Conservation (phyloP, 768 basidiomycete species). For the Amanita muscaria region DNA sequence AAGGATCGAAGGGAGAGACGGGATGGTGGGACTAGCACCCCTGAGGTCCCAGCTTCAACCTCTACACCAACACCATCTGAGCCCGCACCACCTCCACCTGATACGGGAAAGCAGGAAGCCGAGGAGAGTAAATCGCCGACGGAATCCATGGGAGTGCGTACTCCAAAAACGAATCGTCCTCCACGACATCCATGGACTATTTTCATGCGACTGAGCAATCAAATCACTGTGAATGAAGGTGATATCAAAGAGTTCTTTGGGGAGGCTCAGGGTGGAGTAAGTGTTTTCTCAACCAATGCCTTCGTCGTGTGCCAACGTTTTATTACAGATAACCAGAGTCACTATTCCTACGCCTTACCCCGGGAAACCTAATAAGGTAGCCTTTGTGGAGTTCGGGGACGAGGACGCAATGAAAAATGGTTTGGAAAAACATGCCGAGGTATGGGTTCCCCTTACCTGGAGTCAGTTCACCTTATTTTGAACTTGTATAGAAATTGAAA, state of each 20-base stretch:
- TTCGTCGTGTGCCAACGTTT: conserved; percentile 1
- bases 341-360: conserved; percentile 41
- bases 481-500: conserved; percentile 50
- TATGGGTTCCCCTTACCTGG: conserved; percentile 31
- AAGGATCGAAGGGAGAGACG: conserved; percentile 55
- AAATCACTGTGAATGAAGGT: conserved; percentile 41
- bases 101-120: conserved; percentile 14
- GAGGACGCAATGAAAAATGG: conserved; percentile 80
- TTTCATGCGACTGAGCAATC: conserved; percentile 58
- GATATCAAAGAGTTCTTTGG: conserved; percentile 74
- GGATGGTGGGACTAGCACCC: conserved; percentile 23
- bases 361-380: conserved; percentile 53
- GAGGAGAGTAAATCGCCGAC: conserved; percentile 46
- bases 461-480: too few species aligned
- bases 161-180: conserved; percentile 58
- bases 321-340: conserved; percentile 55
- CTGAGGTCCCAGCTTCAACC: conserved; percentile 19
- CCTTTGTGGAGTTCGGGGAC: conserved; percentile 86
- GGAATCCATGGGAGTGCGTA: conserved; percentile 56
- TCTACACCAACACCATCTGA: conserved; percentile 25
- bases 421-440: conserved; percentile 65
- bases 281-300: conserved; percentile 18
- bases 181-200: conserved; percentile 77
- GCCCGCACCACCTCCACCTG: conserved; percentile 19
- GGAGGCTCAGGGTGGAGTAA: conserved; percentile 58